These are phyloP conservation scores for Cunninghamia lanceolata DNA, from an alignment of 75 land plant species.

Conservation along the genomic window DNA sequence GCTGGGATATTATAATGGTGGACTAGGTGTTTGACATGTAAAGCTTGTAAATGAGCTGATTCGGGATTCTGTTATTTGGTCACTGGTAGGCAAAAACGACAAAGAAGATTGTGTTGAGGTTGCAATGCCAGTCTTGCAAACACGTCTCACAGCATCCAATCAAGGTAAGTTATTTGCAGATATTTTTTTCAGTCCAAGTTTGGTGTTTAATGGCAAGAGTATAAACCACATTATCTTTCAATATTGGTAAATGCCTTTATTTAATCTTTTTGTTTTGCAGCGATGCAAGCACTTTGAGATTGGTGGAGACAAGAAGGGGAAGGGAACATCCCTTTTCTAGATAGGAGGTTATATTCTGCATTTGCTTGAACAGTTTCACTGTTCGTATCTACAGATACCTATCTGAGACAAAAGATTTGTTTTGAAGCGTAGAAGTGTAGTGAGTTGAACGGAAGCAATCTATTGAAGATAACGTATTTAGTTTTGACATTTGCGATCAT, in stretches of 20 bases:
- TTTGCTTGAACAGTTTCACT: neutral
- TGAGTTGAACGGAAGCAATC: neutral
- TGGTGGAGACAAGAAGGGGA: slow-evolving; percentile 76
- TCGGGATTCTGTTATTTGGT: neutral
- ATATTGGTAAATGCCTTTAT: neutral
- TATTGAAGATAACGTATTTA: neutral
- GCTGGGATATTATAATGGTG: neutral
- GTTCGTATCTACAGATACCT: neutral
- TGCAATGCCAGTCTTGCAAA: slow-evolving; percentile 67
- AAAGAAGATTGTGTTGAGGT: slow-evolving; percentile 61
- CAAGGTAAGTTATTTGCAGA: slow-evolving; percentile 20
- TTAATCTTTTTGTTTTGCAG: slow-evolving; percentile 23
- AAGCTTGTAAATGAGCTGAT: neutral
- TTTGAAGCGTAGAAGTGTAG: too few species aligned
- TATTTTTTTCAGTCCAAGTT: neutral
- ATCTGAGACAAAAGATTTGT: neutral
- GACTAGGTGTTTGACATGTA: neutral
- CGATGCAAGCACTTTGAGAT: slow-evolving; percentile 77
- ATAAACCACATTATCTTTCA: neutral
- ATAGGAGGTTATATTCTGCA: neutral
- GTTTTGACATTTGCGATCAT: too few species aligned
- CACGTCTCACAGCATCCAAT: slow-evolving; percentile 55
- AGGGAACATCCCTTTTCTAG: slow-evolving; percentile 67
- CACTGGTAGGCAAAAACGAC: slow-evolving; percentile 52
- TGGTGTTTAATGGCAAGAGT: neutral